Percentiles rank a stretch among this genome's conserved stretches.
phyloP scores from a whole-genome alignment of 306 rosid species.

The Gynostemma pentaphyllum region DNA sequence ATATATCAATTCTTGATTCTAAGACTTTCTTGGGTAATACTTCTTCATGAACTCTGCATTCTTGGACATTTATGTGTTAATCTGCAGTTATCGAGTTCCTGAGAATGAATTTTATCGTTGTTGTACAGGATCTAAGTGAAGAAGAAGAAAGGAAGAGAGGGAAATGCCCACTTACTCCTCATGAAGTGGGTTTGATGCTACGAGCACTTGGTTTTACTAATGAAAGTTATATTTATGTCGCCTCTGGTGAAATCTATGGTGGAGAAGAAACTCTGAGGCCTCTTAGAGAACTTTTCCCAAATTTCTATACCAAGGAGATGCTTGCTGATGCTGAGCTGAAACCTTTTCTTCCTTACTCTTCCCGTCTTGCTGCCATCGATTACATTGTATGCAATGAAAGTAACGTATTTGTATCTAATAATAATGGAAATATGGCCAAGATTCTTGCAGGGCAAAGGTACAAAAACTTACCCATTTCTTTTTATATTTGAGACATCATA shows the following conservation, averaged over 20 bases:
- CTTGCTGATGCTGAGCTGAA: slow-evolving; percentile 73
- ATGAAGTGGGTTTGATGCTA: slow-evolving; percentile 90
- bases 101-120: not conserved
- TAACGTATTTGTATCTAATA: slow-evolving; percentile 91
- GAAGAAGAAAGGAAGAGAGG: slow-evolving; percentile 91
- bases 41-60: not conserved
- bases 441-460: slow-evolving; percentile 97
- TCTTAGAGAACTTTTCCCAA: slow-evolving; percentile 86
- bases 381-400: slow-evolving; percentile 91
- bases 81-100: not conserved
- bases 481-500: not conserved
- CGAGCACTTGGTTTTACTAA: slow-evolving; percentile 89
- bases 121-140: slow-evolving; percentile 69
- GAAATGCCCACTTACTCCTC: slow-evolving; percentile 94
- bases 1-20: not conserved
- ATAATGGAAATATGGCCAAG: slow-evolving; percentile 98
- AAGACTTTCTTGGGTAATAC: not conserved
- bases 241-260: slow-evolving; percentile 97
- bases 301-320: slow-evolving; percentile 90
- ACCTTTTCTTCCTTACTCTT: slow-evolving; percentile 76
- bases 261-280: slow-evolving; percentile 93
- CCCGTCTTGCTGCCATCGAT: slow-evolving; percentile 95
- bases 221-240: slow-evolving; percentile 82
- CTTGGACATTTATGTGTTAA: not conserved
- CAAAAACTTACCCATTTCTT: slow-evolving; percentile 5